Base-by-base conservation (phyloP, 495 filamentous ascomycete species). In the Chaetomium cochliodes region DNA sequence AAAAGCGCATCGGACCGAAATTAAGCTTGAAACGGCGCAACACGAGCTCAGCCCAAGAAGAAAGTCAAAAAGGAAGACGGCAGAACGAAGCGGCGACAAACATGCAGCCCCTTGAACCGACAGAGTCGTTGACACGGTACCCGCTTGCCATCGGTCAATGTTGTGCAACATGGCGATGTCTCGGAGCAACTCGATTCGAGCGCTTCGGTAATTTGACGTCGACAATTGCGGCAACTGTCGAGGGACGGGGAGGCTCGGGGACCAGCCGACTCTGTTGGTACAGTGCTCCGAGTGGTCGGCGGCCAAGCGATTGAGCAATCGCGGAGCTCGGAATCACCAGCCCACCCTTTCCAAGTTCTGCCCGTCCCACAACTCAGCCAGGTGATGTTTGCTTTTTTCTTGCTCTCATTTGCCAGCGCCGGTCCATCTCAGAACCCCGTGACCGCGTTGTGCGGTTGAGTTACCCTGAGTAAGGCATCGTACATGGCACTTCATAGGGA, bases 141-240 rank as follows among this genome's bases (percentile, higher is more conserved):
- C 41, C 60, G 52, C 51, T 18, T 55, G 60, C 39, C 60, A 47
- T 63, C 51, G 39, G 60, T 47, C 30, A 26, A 63, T 58, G 56
- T 37, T 18, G 56, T 46, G 56, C 56, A 22, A 58, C 56, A 46
- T 26, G 5, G 55, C 22, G 15, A 13, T 58, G 55, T 58, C 30
- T 58, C 37, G 55, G 39, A 46, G 55, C 39, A 6, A 15, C 39
- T 23, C 39, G 41, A 56, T 55, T 41, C 20, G 44, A 42, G 37
- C 16, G 18, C 13, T n/a, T 22, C 23, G 41, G 52, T 26, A 56
- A 37, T 55, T 23, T 15, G 23, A 41, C 25, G 30, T 47, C 52
- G 61, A 56, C 44, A 57, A 57, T 25, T 50, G 62, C 54, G 54
- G 54, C 46, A 64, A 58, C n/a, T 16, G 52, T 33, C 11, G 18